These are phyloP conservation scores for Oxalis stricta DNA, from an alignment of 441 rosid genomes.

Conservation along the genomic window DNA sequence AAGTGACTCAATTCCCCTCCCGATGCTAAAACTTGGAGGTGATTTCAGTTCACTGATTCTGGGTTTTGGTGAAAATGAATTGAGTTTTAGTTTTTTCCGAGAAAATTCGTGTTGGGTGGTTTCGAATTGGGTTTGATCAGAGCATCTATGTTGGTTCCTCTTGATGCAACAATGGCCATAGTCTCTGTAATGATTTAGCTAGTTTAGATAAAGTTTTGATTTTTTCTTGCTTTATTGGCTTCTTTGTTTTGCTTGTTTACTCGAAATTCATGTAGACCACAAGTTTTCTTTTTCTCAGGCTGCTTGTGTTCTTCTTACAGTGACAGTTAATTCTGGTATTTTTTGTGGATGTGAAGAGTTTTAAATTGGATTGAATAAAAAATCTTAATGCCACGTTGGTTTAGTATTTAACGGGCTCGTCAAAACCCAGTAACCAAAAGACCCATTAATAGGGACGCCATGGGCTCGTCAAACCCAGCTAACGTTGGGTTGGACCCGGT, in stretches of 20 bases:
- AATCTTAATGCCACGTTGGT: no score
- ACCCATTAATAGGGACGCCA: no score
- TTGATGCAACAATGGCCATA: constrained; percentile 55
- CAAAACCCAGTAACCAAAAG: no score
- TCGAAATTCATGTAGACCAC: constrained; percentile 19
- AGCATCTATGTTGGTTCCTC: constrained; percentile 27
- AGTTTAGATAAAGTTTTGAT: no score
- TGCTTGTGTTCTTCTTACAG: neutral
- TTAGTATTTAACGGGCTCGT: no score
- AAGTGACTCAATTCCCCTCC: constrained; percentile 37
- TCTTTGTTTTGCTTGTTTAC: neutral
- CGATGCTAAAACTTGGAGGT: constrained; percentile 18
- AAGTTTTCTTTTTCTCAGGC: neutral
- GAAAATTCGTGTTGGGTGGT: constrained; percentile 37
- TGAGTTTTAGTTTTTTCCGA: constrained; percentile 36
- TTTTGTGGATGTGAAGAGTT: constrained; percentile 18
- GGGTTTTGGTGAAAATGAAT: constrained; percentile 15
- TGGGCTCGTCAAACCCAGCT: no score
- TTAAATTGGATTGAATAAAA: neutral
- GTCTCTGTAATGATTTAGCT: neutral
- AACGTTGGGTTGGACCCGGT: no score
- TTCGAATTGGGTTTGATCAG: constrained; percentile 27
- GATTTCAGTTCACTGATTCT: constrained; percentile 15
- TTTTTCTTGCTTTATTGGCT: no score
- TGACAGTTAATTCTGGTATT: constrained; percentile 37